Evolutionary conservation across 148 eudicot genomes (phyloP).

Genomic region (Vaccinium darrowii): DNA sequence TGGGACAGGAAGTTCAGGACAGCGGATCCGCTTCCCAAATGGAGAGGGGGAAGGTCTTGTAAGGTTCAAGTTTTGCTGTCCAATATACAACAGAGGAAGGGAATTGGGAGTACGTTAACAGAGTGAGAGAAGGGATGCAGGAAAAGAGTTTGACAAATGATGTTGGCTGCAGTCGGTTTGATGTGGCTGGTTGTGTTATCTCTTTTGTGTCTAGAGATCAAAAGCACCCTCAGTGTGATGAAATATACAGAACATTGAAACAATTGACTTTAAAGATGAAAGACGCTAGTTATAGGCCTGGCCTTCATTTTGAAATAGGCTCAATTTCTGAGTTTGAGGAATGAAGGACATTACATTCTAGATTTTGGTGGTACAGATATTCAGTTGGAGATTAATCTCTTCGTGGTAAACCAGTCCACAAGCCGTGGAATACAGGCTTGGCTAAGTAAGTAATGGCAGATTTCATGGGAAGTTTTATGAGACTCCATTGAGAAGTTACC

Average conservation of each 20-base stretch:
- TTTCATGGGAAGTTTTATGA: too few relatives aligned
- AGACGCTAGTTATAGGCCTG: conserved; percentile 24
- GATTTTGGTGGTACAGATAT: neutral
- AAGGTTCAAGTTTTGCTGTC: conserved; percentile 75
- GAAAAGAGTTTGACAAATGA: conserved; percentile 65
- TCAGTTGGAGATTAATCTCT: neutral
- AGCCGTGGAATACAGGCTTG: too few relatives aligned
- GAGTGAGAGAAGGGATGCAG: conserved; percentile 58
- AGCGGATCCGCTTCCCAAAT: conserved; percentile 17
- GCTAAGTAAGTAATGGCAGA: too few relatives aligned
- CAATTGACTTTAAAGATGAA: conserved; percentile 47
- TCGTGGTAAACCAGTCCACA: too few relatives aligned
- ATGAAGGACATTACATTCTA: neutral
- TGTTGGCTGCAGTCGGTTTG: conserved; percentile 81
- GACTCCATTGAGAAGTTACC: too few relatives aligned
- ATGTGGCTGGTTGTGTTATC: conserved; percentile 38
- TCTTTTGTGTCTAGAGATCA: conserved; percentile 44
- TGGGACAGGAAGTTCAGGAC: too few relatives aligned
- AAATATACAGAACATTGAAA: conserved; percentile 47
- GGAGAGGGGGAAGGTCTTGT: conserved; percentile 34
- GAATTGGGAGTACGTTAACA: conserved; percentile 67
- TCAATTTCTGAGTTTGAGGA: conserved; percentile 9
- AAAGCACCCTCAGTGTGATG: conserved; percentile 46
- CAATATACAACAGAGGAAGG: conserved; percentile 80
- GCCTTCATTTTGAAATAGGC: neutral